Conservation (phyloP, 2,329 filamentous ascomycete species). For the Catunica adiposa region DNA sequence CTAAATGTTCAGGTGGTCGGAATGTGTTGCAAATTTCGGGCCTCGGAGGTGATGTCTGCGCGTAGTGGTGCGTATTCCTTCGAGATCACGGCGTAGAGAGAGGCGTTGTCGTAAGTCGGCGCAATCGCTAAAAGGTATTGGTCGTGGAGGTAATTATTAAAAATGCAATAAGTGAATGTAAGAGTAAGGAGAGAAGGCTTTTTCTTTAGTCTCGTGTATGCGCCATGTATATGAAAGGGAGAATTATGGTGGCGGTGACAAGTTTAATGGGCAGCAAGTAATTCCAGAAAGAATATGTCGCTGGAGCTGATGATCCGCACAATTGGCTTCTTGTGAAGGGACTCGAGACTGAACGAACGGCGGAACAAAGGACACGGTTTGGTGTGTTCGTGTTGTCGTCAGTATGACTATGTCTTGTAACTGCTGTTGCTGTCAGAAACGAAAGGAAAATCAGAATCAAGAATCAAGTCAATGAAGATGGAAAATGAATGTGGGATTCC, state of each 20-base stretch:
- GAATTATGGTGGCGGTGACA: background rate
- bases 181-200: background rate
- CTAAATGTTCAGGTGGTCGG: background rate
- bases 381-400: too few relatives aligned
- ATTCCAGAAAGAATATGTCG: background rate
- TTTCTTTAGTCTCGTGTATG: background rate
- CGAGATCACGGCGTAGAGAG: too few relatives aligned
- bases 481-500: conserved; percentile 4
- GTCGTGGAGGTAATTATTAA: background rate
- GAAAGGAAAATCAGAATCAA: conserved; percentile 1
- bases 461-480: background rate
- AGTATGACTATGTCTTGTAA: too few relatives aligned
- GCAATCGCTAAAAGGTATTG: background rate
- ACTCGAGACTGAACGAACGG: too few relatives aligned
- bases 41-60: too few relatives aligned
- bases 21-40: background rate
- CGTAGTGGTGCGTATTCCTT: too few relatives aligned
- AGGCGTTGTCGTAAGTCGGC: too few relatives aligned
- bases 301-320: background rate
- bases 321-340: too few relatives aligned
- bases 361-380: too few relatives aligned
- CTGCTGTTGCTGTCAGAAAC: background rate
- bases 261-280: background rate
- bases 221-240: background rate
- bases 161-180: background rate